These are phyloP conservation scores for Aschersonia sp. DNA, from an alignment of 2,329 filamentous ascomycete genomes.

Conservation along the genomic window DNA sequence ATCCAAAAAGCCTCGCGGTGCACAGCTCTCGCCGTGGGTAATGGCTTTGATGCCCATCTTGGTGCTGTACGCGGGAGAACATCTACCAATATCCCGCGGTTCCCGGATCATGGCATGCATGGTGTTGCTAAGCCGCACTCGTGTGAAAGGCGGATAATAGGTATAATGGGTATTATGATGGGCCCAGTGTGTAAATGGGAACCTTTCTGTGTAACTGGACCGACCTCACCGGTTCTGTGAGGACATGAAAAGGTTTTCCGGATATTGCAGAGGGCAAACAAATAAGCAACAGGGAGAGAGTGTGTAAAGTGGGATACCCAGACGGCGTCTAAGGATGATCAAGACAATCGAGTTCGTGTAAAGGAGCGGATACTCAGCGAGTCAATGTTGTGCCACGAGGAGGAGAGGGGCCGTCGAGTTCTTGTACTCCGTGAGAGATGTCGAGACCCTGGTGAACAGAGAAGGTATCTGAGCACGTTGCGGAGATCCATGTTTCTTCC, in stretches of 20 bases:
- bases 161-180: background rate
- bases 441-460: slow-evolving; percentile 11
- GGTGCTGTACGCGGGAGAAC: slow-evolving; percentile 3
- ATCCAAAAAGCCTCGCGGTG: slow-evolving; percentile 8
- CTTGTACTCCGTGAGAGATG: slow-evolving; percentile 15
- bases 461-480: slow-evolving; percentile 8
- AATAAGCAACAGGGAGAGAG: slow-evolving; percentile 8
- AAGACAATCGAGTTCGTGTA: slow-evolving; percentile 8
- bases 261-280: slow-evolving; percentile 1
- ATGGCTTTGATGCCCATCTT: slow-evolving; percentile 10
- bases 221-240: background rate
- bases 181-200: background rate
- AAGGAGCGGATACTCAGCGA: slow-evolving; percentile 7
- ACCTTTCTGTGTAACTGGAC: background rate
- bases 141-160: background rate
- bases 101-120: slow-evolving; percentile 6
- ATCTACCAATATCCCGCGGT: slow-evolving; percentile 5
- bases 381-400: slow-evolving; percentile 9
- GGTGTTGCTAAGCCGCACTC: background rate
- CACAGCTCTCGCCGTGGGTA: slow-evolving; percentile 7
- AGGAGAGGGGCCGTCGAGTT: slow-evolving; percentile 12
- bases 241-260: slow-evolving; percentile 1
- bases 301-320: slow-evolving; percentile 9
- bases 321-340: slow-evolving; percentile 10
- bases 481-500: slow-evolving; percentile 15